Conservation (phyloP, 2,329 filamentous ascomycete species). For the Septoria linicola region DNA sequence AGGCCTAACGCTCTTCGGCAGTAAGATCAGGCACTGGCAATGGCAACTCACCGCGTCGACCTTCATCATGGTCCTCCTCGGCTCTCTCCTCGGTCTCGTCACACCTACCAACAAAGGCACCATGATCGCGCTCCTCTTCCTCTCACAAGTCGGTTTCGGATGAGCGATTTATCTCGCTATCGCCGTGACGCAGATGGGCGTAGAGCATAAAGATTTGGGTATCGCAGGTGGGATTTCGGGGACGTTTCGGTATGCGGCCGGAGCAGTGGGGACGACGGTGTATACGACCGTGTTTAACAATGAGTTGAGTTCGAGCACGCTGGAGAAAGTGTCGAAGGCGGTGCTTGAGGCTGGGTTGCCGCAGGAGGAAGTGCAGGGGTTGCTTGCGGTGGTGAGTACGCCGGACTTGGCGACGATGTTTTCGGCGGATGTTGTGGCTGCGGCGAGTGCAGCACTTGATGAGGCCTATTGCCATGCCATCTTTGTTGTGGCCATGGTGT, state of each 20-base stretch:
- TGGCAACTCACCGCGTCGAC: constrained; percentile 49
- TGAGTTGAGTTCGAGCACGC: constrained; percentile 10
- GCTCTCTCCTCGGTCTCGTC: constrained; percentile 46
- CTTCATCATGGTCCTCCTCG: constrained; percentile 51
- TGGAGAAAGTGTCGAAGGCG: constrained; percentile 19
- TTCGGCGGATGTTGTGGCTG: constrained; percentile 11
- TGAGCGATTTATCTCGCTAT: constrained; percentile 38
- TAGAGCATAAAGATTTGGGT: constrained; percentile 30
- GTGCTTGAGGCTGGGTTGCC: constrained; percentile 24
- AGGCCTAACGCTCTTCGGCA: constrained; percentile 45
- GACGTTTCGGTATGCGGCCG: constrained; percentile 19
- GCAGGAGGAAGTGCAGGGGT: constrained; percentile 6
- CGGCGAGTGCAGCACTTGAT: constrained; percentile 13
- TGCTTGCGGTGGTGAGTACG: constrained; percentile 16
- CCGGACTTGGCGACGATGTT: constrained; percentile 8
- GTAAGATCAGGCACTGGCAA: constrained; percentile 48
- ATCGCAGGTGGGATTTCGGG: constrained; percentile 27
- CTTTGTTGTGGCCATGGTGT: constrained; percentile 24
- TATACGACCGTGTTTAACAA: constrained; percentile 27
- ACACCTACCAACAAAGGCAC: constrained; percentile 44
- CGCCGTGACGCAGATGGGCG: constrained; percentile 37
- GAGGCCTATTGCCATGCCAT: constrained; percentile 20
- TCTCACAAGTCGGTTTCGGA: constrained; percentile 32
- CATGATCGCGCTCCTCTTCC: constrained; percentile 26
- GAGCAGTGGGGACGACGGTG: constrained; percentile 20